Base-by-base conservation (phyloP, 257 asterid genomes). In the Marsdenia floribunda region DNA sequence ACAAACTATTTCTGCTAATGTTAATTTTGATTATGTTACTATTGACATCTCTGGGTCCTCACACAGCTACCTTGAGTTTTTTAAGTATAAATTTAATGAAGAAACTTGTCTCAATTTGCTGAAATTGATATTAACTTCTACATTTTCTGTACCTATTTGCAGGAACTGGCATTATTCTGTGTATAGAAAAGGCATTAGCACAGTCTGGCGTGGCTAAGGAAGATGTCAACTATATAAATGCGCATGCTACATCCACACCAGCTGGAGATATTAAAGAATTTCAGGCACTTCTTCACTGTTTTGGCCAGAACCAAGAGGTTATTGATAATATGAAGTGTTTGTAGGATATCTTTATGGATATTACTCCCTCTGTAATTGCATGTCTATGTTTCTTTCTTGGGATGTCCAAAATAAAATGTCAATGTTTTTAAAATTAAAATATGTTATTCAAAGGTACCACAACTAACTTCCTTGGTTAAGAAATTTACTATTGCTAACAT, bases 181-280 rank as follows among this genome's bases (percentile, higher is more conserved):
- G 98, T 79, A 79, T 92, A 80, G 97, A 92, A 86, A 94, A 90
- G 87, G 99, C 99, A 75, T 87, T 94, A 82, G 90, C 96, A 82
- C 99, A 94, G 80, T 84, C 99, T 54, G 97, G 99, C 63, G 92
- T 92, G 77, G 61, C 96, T 58, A 90, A 73, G 85, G 92, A 89
- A 87, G 97, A 93, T 70, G 96, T 93, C 73, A 93, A 93, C 84
- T 93, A 93, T 73, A 91, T 93, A 71, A 93, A 93, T 84, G 99
- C 99, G 42, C 99, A 94, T 77, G 99, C 99, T 75, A 92, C 99
- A 67, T 94, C 99, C 73, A 94, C 99, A 75, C 96, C 88, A 76
- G 96, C 96, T 47, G 99, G 98, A 21, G 99, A 94, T 85, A 84
- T 94, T 33, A 90, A 89, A 88, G 99, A 94, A 82, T 89, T 89